Conservation (phyloP, 2,329 filamentous ascomycete species). For the Trichoderma simmonsii region DNA sequence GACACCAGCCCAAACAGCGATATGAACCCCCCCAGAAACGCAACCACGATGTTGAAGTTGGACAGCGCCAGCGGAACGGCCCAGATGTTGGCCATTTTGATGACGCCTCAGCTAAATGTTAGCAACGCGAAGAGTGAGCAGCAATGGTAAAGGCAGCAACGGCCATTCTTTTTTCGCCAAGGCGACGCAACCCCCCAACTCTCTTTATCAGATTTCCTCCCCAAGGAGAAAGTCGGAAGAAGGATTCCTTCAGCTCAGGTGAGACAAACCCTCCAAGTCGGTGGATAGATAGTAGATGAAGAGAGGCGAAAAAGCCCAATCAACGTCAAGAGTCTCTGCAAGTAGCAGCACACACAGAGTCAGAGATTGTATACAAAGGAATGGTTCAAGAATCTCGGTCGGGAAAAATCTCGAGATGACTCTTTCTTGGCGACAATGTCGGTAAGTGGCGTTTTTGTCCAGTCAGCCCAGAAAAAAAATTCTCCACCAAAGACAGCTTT, state of each 20-base stretch:
- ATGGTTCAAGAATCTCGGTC: background rate
- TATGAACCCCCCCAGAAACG: conserved; percentile 80
- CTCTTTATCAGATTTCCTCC: background rate
- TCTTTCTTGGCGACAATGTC: background rate
- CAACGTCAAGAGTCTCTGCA: background rate
- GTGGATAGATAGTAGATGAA: background rate
- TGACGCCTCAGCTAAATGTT: conserved; percentile 22
- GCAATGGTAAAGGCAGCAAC: background rate
- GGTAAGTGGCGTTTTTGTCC: background rate
- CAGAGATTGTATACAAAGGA: background rate
- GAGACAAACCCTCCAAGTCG: background rate
- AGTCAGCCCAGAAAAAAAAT: background rate
- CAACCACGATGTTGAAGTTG: conserved; percentile 83
- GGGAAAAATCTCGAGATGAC: background rate
- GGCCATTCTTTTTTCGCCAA: background rate
- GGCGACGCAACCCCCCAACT: background rate
- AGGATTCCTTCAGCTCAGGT: background rate
- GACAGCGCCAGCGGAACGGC: conserved; percentile 52
- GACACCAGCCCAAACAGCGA: conserved; percentile 88
- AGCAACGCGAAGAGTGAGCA: conserved; percentile 19
- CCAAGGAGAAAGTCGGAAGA: background rate
- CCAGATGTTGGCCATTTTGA: conserved; percentile 30
- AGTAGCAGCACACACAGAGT: background rate
- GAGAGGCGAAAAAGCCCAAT: background rate
- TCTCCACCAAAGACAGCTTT: background rate